phyloP scores from a whole-genome alignment of 495 filamentous ascomycete genomes.

The Penicillium bialowiezense region DNA sequence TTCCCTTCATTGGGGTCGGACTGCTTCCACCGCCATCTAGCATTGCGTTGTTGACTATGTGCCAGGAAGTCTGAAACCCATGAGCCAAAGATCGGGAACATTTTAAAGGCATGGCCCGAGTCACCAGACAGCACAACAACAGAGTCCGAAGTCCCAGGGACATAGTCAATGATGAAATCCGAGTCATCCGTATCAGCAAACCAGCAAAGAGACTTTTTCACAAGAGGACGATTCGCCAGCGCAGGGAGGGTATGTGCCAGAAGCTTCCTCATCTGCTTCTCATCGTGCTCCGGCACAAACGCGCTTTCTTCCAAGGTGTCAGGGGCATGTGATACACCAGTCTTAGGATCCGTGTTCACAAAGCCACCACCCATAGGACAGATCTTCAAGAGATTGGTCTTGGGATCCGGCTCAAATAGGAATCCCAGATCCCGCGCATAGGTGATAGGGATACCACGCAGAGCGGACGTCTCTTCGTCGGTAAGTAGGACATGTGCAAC shows the following conservation, averaged over 20 bases:
- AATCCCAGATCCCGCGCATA: slow-evolving; percentile 56
- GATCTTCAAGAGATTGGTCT: slow-evolving; percentile 53
- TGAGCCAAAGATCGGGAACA: slow-evolving; percentile 53
- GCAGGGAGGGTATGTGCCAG: slow-evolving; percentile 48
- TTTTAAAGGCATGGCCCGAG: slow-evolving; percentile 59
- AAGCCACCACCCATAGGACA: slow-evolving; percentile 54
- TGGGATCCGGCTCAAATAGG: slow-evolving; percentile 57
- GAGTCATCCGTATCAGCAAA: slow-evolving; percentile 56
- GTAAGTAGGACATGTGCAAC: slow-evolving; percentile 55
- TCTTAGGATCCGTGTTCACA: slow-evolving; percentile 43
- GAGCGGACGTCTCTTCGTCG: slow-evolving; percentile 43
- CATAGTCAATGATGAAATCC: slow-evolving; percentile 56
- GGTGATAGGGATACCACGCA: slow-evolving; percentile 54
- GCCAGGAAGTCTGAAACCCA: slow-evolving; percentile 45
- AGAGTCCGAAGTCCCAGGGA: slow-evolving; percentile 43
- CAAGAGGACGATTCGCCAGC: slow-evolving; percentile 48
- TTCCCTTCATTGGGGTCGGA: slow-evolving; percentile 8
- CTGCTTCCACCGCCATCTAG: slow-evolving; percentile 47
- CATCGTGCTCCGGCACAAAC: slow-evolving; percentile 49
- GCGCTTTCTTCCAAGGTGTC: slow-evolving; percentile 29
- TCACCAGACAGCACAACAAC: slow-evolving; percentile 51
- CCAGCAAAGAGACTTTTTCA: slow-evolving; percentile 53
- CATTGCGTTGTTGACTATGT: slow-evolving; percentile 26
- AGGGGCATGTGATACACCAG: slow-evolving; percentile 32
- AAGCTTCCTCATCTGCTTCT: slow-evolving; percentile 41